Evolutionary conservation across 768 basidiomycete genomes (phyloP).

Genomic region (Pleurotus citrinopileatus): DNA sequence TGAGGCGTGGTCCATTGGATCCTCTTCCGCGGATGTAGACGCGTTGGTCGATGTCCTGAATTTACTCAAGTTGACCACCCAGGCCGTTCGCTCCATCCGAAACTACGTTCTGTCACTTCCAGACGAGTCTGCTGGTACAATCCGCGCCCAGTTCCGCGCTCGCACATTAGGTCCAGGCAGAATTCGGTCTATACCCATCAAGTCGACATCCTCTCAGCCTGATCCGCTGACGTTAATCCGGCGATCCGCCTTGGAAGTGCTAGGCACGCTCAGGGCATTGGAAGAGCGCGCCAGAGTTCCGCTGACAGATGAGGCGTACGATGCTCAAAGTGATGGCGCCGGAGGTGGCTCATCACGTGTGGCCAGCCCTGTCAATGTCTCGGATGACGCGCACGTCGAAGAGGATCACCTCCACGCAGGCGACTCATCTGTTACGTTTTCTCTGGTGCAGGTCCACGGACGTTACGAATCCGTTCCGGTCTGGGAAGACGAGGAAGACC

Average conservation of each 20-base stretch:
- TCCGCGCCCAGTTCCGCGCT: constrained; percentile 57
- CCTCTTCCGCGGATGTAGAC: constrained; percentile 17
- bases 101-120: constrained; percentile 84
- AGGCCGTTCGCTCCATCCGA: constrained; percentile 76
- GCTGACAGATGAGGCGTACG: constrained; percentile 78
- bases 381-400: constrained; percentile 29
- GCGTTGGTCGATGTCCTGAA: constrained; percentile 61
- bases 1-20: constrained; percentile 57
- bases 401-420: constrained; percentile 38
- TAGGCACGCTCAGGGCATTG: constrained; percentile 72
- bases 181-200: constrained; percentile 9
- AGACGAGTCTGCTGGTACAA: constrained; percentile 61
- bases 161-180: constrained; percentile 28
- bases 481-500: constrained; percentile 72
- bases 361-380: constrained; percentile 34
- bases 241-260: constrained; percentile 78
- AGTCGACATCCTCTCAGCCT: constrained; percentile 22
- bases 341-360: constrained; percentile 36
- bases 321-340: constrained; percentile 73
- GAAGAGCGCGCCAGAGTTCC: constrained; percentile 80
- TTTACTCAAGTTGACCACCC: constrained; percentile 75
- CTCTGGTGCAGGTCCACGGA: constrained; percentile 67
- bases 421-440: constrained; percentile 66
- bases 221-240: constrained; percentile 73
- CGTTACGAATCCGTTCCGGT: constrained; percentile 65